These are phyloP conservation scores for Neonectria hederae DNA, from an alignment of 2,329 filamentous ascomycete genomes.

Conservation along the genomic window DNA sequence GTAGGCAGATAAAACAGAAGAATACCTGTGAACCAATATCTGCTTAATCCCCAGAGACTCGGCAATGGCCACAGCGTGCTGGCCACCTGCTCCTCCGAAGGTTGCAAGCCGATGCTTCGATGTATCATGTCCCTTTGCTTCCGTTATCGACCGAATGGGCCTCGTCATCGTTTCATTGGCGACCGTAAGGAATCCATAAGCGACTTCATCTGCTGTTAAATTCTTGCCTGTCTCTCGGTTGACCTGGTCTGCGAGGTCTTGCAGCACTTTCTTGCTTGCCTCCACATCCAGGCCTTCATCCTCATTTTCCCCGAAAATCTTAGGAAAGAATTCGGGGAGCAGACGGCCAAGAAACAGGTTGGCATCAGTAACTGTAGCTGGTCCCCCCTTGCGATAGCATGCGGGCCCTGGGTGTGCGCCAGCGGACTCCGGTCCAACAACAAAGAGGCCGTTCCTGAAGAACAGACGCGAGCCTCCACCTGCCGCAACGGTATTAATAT, in stretches of 20 bases:
- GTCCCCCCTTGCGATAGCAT: slow-evolving; percentile 90
- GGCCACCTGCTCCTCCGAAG: slow-evolving; percentile 90
- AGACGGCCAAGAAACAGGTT: slow-evolving; percentile 87
- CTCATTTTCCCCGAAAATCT: slow-evolving; percentile 93
- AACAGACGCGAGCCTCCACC: slow-evolving; percentile 87
- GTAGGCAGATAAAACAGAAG: slow-evolving; percentile 88
- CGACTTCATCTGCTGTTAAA: slow-evolving; percentile 85
- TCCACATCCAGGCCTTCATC: slow-evolving; percentile 80
- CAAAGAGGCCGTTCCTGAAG: slow-evolving; percentile 89
- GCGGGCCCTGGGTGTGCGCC: slow-evolving; percentile 90
- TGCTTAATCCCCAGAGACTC: slow-evolving; percentile 85
- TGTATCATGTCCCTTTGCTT: slow-evolving; percentile 91
- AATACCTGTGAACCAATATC: slow-evolving; percentile 87
- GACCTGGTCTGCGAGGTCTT: slow-evolving; percentile 79
- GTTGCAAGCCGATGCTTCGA: slow-evolving; percentile 90
- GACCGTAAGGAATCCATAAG: slow-evolving; percentile 88
- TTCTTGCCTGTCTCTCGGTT: slow-evolving; percentile 76
- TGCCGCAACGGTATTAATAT: slow-evolving; percentile 95
- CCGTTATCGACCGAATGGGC: slow-evolving; percentile 88
- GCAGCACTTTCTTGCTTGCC: slow-evolving; percentile 78
- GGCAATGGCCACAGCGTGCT: slow-evolving; percentile 92
- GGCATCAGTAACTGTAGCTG: slow-evolving; percentile 92
- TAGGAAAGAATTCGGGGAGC: slow-evolving; percentile 90
- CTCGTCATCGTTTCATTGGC: slow-evolving; percentile 93
- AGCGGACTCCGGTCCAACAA: slow-evolving; percentile 89